Base-by-base conservation (phyloP, 2,329 filamentous ascomycete genomes). In the Gaeumannomyces tritici region DNA sequence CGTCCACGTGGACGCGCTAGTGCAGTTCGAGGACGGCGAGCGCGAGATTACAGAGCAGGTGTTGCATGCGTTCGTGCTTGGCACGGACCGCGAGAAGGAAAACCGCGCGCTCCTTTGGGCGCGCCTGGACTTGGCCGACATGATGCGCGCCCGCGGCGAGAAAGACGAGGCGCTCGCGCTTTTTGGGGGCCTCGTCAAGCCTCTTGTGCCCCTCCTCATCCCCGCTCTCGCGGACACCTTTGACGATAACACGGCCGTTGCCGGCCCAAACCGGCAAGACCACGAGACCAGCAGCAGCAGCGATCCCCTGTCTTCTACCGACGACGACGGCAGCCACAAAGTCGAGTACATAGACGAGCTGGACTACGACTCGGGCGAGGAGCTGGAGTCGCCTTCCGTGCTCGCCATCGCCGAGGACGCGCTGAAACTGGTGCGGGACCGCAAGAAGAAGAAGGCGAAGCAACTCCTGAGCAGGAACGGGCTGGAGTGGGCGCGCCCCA, bases 401-500 rank as follows among this genome's bases (percentile, higher is more conserved):
- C 54, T 55, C 26, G 13, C 11, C 13, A 12, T 55, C 2, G 54
- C 54, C n/a, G 54, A 55, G 54, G 54, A 55, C 11, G 54, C 54
- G 18, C 9, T 55, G n/a, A 55, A 24, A 13, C 54, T 55, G 13
- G 54, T 55, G 18, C 54, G 54, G 8, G n/a, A 4, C 2, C 54
- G 21, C n/a, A 55, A 24, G 12, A 15, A 55, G n/a, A 24, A 55
- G 13, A 27, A 55, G n/a, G 54, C 54, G 54, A 55, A 27, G 8
- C n/a, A 27, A 24, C 54, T 55, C 13, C 8, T 55, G 3, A 27
- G 4, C n/a, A 24, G 54, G n/a, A 27, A 68, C 4, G 69, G 66
- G 8, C 68, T 65, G 2, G 74, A 75, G 3, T 78, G 79, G 54
- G 65, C 35, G 4, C 54, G 54, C 12, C n/a, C 26, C 18, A 15